Conservation (phyloP, 2,329 filamentous ascomycete species). For the Gyromitra esculenta region DNA sequence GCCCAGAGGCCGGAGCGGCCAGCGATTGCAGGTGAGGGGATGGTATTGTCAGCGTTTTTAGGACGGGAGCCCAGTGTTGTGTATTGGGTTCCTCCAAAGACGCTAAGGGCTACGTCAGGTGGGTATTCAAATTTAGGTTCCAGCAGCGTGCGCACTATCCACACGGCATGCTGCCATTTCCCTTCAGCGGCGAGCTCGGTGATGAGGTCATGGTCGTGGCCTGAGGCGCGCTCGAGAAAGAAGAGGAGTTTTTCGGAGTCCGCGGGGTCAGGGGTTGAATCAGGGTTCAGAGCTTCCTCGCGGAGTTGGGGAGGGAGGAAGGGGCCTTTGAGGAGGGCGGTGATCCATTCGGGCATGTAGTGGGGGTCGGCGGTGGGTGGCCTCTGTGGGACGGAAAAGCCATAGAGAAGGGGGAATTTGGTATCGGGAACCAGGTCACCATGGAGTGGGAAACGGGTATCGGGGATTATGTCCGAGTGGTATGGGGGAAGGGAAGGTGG, state of each 20-base stretch:
- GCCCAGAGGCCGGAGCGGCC: constrained; percentile 45
- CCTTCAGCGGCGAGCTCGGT: constrained; percentile 31
- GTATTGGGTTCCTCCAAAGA: constrained; percentile 30
- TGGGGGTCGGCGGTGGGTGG: constrained; percentile 14
- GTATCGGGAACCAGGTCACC: constrained; percentile 31
- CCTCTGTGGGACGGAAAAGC: constrained; percentile 30
- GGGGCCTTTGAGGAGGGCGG: constrained; percentile 17
- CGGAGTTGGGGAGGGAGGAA: constrained; percentile 23
- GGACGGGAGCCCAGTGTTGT: constrained; percentile 9
- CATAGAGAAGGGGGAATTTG: constrained; percentile 19
- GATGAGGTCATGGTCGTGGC: constrained; percentile 42
- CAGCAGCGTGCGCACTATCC: constrained; percentile 39
- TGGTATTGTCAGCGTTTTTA: not conserved
- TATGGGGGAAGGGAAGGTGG: not conserved
- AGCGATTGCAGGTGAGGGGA: constrained; percentile 34
- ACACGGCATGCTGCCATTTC: constrained; percentile 43
- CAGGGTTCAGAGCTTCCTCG: not conserved
- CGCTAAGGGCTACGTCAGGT: not conserved
- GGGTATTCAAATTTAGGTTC: constrained; percentile 38
- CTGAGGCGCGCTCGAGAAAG: constrained; percentile 41
- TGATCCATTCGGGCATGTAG: constrained; percentile 34
- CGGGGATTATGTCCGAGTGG: not conserved
- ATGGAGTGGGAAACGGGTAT: constrained; percentile 29
- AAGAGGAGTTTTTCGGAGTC: constrained; percentile 32
- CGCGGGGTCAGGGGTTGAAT: not conserved